A percentile compares a stretch with the other conserved stretches of the same genome.
Evolutionary conservation across 2,329 filamentous ascomycete genomes (phyloP).

Genomic region (Graphiopsis chlorocephala): DNA sequence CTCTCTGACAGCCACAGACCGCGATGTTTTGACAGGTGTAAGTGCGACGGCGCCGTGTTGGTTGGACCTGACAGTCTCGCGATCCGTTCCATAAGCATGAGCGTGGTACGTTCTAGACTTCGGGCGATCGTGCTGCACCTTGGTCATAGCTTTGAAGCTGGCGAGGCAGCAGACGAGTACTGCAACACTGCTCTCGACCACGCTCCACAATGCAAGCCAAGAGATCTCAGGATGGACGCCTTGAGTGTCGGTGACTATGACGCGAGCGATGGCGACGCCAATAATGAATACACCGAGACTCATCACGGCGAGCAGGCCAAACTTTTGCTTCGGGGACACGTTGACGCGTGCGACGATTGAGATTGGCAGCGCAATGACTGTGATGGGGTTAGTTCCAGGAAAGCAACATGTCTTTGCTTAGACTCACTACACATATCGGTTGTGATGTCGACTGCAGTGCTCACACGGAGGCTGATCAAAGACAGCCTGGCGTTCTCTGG

Average conservation of each 20-base stretch:
- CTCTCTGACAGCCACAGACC: neutral
- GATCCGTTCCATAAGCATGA: neutral
- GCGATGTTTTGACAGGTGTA: neutral
- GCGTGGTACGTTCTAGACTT: neutral
- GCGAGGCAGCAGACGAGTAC: constrained; percentile 19
- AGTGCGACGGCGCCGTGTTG: neutral
- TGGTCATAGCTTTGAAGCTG: constrained; percentile 20
- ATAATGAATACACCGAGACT: constrained; percentile 26
- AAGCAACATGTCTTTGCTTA: neutral
- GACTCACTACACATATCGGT: constrained; percentile 22
- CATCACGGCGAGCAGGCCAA: constrained; percentile 24
- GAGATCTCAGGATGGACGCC: constrained; percentile 19
- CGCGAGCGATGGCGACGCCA: constrained; percentile 16
- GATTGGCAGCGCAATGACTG: constrained; percentile 16
- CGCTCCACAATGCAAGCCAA: constrained; percentile 21
- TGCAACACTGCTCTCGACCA: constrained; percentile 20
- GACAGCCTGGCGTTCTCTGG: constrained; percentile 13
- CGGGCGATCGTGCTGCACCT: neutral
- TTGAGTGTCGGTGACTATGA: constrained; percentile 19
- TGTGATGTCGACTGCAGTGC: constrained; percentile 24
- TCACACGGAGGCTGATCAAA: constrained; percentile 19
- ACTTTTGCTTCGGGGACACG: constrained; percentile 12
- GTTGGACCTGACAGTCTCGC: neutral
- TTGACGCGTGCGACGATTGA: neutral
- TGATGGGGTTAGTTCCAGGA: neutral